A percentile compares a stretch with the other conserved stretches of the same genome.
These are phyloP conservation scores for Dactylellina leptospora DNA, from an alignment of 2,329 filamentous ascomycete species.

Conservation along the genomic window DNA sequence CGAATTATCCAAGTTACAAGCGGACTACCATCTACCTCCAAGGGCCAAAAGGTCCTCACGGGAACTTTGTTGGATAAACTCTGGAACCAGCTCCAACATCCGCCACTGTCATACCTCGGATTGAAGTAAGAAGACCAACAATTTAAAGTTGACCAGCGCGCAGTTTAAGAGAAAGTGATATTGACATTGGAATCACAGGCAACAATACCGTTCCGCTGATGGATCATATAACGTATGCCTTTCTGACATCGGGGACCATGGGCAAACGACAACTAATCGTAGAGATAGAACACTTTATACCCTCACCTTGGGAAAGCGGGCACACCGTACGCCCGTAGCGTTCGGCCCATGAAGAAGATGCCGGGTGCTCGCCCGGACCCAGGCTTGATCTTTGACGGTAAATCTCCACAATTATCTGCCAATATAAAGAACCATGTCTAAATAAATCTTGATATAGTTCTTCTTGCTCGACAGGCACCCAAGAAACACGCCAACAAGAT, in stretches of 20 bases:
- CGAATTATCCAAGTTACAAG: conserved; percentile 68
- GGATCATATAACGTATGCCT: conserved; percentile 46
- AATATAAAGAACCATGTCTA: too few species aligned
- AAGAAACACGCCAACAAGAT: conserved; percentile 61
- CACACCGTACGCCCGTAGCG: conserved; percentile 73
- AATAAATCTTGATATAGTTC: conserved; percentile 42
- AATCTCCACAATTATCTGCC: background rate
- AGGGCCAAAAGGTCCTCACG: conserved; percentile 57
- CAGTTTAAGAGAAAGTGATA: background rate
- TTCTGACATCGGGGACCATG: background rate
- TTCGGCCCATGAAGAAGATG: conserved; percentile 67
- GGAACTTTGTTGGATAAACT: conserved; percentile 49
- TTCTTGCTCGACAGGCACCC: conserved; percentile 54
- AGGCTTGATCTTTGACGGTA: conserved; percentile 71
- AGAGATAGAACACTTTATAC: conserved; percentile 67
- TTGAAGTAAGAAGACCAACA: conserved; percentile 44
- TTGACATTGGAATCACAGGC: conserved; percentile 12
- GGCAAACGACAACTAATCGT: background rate
- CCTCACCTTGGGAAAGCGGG: conserved; percentile 72
- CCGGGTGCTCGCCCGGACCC: conserved; percentile 72
- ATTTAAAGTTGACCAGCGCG: background rate
- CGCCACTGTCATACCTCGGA: conserved; percentile 49
- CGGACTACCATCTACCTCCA: conserved; percentile 70
- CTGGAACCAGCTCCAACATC: conserved; percentile 52
- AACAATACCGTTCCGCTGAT: conserved; percentile 49